phyloP scores from a whole-genome alignment of 805 yeast genomes.

The Cyberlindnera mycetangii region DNA sequence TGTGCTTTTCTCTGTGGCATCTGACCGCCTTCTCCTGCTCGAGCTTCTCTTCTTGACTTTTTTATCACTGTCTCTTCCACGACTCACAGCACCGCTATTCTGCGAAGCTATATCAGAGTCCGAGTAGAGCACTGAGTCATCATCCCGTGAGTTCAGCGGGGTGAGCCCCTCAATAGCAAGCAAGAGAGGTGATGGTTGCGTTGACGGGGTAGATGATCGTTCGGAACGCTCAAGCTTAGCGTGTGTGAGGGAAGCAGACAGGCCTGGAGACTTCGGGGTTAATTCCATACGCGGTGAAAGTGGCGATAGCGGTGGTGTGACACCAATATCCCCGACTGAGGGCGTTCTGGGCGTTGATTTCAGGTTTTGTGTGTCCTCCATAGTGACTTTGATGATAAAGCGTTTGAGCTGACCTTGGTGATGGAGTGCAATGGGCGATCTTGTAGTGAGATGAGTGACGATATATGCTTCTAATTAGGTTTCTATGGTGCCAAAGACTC shows the following conservation, averaged over 20 bases:
- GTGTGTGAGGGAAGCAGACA: conserved; percentile 3
- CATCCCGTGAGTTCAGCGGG: conserved; percentile 29
- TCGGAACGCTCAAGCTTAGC: conserved; percentile 2
- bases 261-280: conserved; percentile 1
- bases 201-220: conserved; percentile 8
- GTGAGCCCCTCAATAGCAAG: conserved; percentile 25
- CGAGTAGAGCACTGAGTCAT: conserved; percentile 28
- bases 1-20: conserved; percentile 25
- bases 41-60: conserved; percentile 7
- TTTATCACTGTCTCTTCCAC: conserved; percentile 4
- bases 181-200: conserved; percentile 24
- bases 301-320: conserved; percentile 2
- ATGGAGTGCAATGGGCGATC: not conserved
- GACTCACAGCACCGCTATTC: conserved; percentile 12
- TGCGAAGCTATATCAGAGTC: conserved; percentile 32
- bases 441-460: too few species aligned
- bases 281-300: not conserved
- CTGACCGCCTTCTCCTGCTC: conserved; percentile 25
- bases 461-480: too few species aligned
- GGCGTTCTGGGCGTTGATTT: not conserved
- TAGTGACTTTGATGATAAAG: not conserved
- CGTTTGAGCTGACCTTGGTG: not conserved
- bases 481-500: too few species aligned
- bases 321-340: not conserved
- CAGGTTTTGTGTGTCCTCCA: not conserved